phyloP scores from a whole-genome alignment of 192 early-diverging fungal genomes.

The Coemansia sp. region DNA sequence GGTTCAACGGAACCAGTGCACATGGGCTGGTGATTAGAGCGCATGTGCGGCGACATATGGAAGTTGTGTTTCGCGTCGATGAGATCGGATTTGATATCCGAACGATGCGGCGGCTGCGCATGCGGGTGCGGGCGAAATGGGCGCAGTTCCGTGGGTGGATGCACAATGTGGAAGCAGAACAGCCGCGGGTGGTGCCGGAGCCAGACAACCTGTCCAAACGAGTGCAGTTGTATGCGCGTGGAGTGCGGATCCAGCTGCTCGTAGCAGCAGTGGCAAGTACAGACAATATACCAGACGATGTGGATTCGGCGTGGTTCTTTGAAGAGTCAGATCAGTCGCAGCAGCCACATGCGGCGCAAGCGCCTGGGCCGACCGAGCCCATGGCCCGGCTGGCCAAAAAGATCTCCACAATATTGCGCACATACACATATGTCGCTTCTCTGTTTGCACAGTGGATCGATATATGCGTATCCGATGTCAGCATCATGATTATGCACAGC shows the following conservation, averaged over 20 bases:
- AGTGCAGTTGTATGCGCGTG: conserved; percentile 48
- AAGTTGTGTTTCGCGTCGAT: conserved; percentile 33
- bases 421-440: conserved; percentile 50
- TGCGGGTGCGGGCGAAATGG: conserved; percentile 23
- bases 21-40: conserved; percentile 29
- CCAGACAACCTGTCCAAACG: conserved; percentile 33
- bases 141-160: conserved; percentile 3
- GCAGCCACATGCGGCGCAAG: background rate
- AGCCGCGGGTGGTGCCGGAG: background rate
- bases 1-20: conserved; percentile 45
- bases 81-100: conserved; percentile 49
- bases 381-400: conserved; percentile 41
- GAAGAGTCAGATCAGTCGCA: conserved; percentile 1
- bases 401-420: conserved; percentile 44
- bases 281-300: background rate
- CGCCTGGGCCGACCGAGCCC: conserved; percentile 13
- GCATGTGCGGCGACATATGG: conserved; percentile 16
- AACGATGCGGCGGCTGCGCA: conserved; percentile 47
- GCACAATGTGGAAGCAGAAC: background rate
- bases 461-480: conserved; percentile 36
- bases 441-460: conserved; percentile 53
- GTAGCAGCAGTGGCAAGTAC: conserved; percentile 4
- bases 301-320: conserved; percentile 27
- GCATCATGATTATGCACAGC: conserved; percentile 39
- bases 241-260: conserved; percentile 41